These are phyloP conservation scores for Proliferodiscus dingleyae DNA, from an alignment of 2,329 filamentous ascomycete species.

Conservation along the genomic window DNA sequence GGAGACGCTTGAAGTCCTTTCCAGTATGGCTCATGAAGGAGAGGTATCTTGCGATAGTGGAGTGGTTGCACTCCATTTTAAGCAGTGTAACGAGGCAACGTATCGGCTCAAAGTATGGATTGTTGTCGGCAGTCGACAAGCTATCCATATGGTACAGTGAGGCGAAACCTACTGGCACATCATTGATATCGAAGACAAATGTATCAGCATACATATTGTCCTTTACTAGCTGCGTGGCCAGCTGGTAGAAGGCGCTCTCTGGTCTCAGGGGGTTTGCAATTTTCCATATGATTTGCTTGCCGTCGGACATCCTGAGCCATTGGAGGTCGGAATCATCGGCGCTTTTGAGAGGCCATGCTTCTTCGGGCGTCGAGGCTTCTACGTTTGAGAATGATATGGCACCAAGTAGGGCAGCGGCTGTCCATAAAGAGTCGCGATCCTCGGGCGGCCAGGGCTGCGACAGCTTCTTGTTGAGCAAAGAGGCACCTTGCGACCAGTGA, in stretches of 20 bases:
- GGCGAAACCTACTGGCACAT: conserved; percentile 11
- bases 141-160: conserved; percentile 10
- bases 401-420: conserved; percentile 43
- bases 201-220: background rate
- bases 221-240: background rate
- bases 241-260: conserved; percentile 42
- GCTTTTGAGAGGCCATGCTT: conserved; percentile 52
- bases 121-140: conserved; percentile 5
- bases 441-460: conserved; percentile 32
- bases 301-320: conserved; percentile 54
- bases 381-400: conserved; percentile 42
- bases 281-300: conserved; percentile 50
- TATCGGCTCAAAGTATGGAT: conserved; percentile 15
- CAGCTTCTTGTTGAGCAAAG: conserved; percentile 43
- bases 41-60: conserved; percentile 42
- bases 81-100: conserved; percentile 9
- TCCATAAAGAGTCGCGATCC: conserved; percentile 45
- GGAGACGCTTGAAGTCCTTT: conserved; percentile 38
- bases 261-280: conserved; percentile 44
- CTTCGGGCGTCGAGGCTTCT: conserved; percentile 37
- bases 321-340: conserved; percentile 43
- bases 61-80: conserved; percentile 26
- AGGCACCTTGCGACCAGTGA: conserved; percentile 44
- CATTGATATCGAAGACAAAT: background rate
- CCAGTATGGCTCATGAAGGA: conserved; percentile 43